Base-by-base conservation (phyloP, 2,329 filamentous ascomycete genomes). In the Xylaria sp. region DNA sequence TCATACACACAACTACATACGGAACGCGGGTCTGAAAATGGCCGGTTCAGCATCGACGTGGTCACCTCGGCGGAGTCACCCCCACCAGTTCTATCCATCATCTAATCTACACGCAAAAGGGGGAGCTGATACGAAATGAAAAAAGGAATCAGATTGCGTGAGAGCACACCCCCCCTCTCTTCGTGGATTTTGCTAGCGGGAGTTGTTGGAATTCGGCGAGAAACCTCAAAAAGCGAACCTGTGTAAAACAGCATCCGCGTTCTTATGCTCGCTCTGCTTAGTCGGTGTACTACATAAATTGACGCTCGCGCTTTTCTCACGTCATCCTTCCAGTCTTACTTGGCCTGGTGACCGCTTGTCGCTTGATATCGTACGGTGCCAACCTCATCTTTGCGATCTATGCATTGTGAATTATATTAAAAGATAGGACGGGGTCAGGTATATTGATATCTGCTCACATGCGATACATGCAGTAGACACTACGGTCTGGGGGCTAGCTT, bases 191-290 rank as follows among this genome's bases (percentile, higher is more conserved):
- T 65, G 58, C 42, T 45, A 68, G 64, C 64, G 68, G 69, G 69
- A 68, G 69, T 65, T 65, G 54, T 65, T 60, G 67, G 21, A 45
- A 61, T 56, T 67, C 45, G 51, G 36, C 48, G 12, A 56, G 45
- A 53, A 51, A 42, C 12, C 9, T 17, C 34, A 56, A 58, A 47
- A 56, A 30, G 14, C 6, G 42, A 50, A 30, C 17, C 11, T 61
- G 34, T 67, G 68, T 67, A 67, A 56, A 67, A 69, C 50, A 66
- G 63, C n/a, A 69, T 66, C 27, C 45, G 63, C 57, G 48, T 66
- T 64, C 36, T 63, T 17, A 30, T 32, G 48, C 34, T 54, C 39
- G n/a, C n/a, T 51, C 24, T 27, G 19, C 19, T 6, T 14, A 47
- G 61, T 62, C 47, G 19, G 48, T 47, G 34, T 64, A 64, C 51